A percentile compares a stretch with the other conserved stretches of the same genome.
These are phyloP conservation scores for Capsicum pubescens DNA, from an alignment of 257 asterid species.

Conservation along the genomic window DNA sequence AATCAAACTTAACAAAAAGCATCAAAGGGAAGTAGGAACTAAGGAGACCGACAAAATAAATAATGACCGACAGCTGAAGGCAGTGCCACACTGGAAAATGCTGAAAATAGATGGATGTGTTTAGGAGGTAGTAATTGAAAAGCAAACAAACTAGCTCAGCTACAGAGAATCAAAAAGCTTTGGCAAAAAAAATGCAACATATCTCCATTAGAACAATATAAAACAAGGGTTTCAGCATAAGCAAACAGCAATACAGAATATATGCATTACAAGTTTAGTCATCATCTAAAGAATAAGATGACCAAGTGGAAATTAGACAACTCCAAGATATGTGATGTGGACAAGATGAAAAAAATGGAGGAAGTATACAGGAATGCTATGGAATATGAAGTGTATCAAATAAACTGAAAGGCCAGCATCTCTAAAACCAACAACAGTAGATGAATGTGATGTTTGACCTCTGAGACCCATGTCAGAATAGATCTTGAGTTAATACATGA, in stretches of 20 bases:
- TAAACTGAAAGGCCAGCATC: neutral
- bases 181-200: too few species aligned
- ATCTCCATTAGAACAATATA: neutral
- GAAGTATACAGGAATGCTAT: neutral
- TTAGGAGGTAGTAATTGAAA: neutral
- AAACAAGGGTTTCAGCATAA: neutral
- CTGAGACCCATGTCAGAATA: neutral
- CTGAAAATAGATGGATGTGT: neutral
- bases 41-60: neutral
- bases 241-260: neutral
- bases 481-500: neutral
- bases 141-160: neutral
- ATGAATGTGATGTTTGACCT: neutral
- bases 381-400: neutral
- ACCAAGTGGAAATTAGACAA: neutral
- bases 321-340: neutral
- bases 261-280: neutral
- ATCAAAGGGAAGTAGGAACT: neutral
- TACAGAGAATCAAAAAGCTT: neutral
- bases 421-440: neutral
- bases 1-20: neutral
- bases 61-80: neutral
- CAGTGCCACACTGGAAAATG: neutral
- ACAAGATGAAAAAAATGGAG: neutral
- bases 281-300: neutral